Base-by-base conservation (phyloP, 192 early-diverging fungal species). In the Coemansia sp. region DNA sequence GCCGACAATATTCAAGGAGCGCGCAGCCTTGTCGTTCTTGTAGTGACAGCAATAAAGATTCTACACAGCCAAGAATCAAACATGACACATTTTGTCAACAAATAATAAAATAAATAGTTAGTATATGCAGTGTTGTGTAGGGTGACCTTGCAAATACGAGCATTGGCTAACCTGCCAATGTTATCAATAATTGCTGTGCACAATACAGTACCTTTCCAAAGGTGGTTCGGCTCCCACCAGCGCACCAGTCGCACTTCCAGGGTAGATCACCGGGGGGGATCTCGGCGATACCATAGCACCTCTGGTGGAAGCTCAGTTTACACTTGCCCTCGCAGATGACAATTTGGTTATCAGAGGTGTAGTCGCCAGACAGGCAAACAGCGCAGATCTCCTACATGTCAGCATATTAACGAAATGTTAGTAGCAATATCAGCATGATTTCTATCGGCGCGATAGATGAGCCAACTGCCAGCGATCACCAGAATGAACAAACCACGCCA, bases 311-410 rank as follows among this genome's bases (percentile, higher is more conserved):
- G 42, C 64, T 60, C 38, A 73, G 21, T 14, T 57, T 46, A 61
- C 81, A 78, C 57, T 72, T 83, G 50, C 81, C 81, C 31, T 83
- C 81, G 61, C 81, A 83, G 23, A 78, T 70, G 38, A 83, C 81
- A 27, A 83, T 83, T 3, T 62, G 57, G 61, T 83, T 83, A 31
- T 65, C 73, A 10, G 58, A 48, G 8, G 67, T 69, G 8, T 37
- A 75, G 37, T 78, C 67, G n/a, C 81, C 81, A 23, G 58, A 61
- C 21, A 62, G 50, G 42, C 81, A 83, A 10, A 83, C 73, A 29
- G 66, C 76, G 38, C 81, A 83, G 34, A 70, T 39, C n/a, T 75
- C 76, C 81, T 83, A 83, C 38, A 74, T 4, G 36, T 10, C 17
- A 61, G 4, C 6, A 61, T 32, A 21, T 17, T 8, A 57, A 15